Percentiles rank a stretch among this genome's conserved stretches.
Conservation (phyloP, 78 protist genomes). For the slime mould (Dictyostelium discoideum) region DNA sequence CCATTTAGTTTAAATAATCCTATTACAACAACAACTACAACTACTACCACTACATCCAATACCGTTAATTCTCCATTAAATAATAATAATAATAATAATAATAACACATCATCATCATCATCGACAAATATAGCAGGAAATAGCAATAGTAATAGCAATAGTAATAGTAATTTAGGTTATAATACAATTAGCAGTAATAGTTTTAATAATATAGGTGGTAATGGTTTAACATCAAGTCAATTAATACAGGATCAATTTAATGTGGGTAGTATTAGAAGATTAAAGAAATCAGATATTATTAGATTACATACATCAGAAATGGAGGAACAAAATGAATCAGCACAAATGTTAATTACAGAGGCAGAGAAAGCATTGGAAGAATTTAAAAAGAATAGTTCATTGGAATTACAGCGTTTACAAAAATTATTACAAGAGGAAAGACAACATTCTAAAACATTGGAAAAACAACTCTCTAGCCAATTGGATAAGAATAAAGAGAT, state of each 20-base stretch:
- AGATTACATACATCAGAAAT: conserved; percentile 42
- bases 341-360: conserved; percentile 34
- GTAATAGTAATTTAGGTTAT: conserved; percentile 7
- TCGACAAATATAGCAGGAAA: neutral
- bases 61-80: neutral
- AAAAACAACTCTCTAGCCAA: conserved; percentile 52
- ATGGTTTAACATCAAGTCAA: neutral
- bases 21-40: neutral
- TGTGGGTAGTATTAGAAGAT: conserved; percentile 62
- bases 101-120: neutral
- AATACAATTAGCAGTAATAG: neutral
- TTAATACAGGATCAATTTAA: conserved; percentile 34
- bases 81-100: neutral
- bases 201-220: neutral
- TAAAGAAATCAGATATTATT: conserved; percentile 62
- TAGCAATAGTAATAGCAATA: conserved; percentile 14
- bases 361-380: conserved; percentile 12
- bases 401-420: conserved; percentile 30
- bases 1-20: neutral
- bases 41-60: neutral
- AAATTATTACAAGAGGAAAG: conserved; percentile 65
- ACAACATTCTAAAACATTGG: conserved; percentile 34
- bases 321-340: conserved; percentile 62
- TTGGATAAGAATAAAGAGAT: conserved; percentile 66
- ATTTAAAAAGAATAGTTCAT: conserved; percentile 16